These are phyloP conservation scores for Volutella citrinella DNA, from an alignment of 2,329 filamentous ascomycete genomes.

Conservation along the genomic window DNA sequence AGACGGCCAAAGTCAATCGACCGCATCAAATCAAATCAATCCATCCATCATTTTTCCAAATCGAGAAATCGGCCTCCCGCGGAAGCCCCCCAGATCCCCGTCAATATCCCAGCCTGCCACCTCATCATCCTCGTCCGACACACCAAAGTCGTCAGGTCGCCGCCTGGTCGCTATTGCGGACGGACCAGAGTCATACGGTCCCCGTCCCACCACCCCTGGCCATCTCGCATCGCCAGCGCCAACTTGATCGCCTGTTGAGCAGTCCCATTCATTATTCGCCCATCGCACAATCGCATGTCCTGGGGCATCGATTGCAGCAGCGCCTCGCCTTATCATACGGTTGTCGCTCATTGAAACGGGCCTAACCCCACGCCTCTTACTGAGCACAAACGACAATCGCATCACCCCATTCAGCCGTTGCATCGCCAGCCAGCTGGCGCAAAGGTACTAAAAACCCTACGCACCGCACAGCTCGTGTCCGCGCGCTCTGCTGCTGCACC, in stretches of 20 bases:
- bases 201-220: slow-evolving; percentile 23
- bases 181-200: slow-evolving; percentile 25
- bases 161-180: slow-evolving; percentile 20
- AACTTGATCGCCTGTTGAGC: slow-evolving; percentile 18
- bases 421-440: background rate
- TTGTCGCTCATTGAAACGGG: slow-evolving; percentile 19
- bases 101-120: slow-evolving; percentile 17
- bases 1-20: background rate
- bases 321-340: slow-evolving; percentile 19
- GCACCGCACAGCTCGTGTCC: too few relatives aligned
- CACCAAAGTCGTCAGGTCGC: slow-evolving; percentile 24
- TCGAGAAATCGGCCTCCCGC: slow-evolving; percentile 6
- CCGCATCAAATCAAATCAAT: slow-evolving; percentile 11
- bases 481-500: slow-evolving; percentile 4
- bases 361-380: slow-evolving; percentile 1
- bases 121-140: slow-evolving; percentile 20
- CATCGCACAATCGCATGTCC: slow-evolving; percentile 18
- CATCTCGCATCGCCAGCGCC: slow-evolving; percentile 11
- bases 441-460: too few relatives aligned
- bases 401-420: slow-evolving; percentile 1
- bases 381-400: background rate
- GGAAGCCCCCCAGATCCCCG: slow-evolving; percentile 17
- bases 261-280: slow-evolving; percentile 17
- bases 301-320: background rate
- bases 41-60: slow-evolving; percentile 7